These are phyloP conservation scores for Trichomonas gallinae DNA, from an alignment of 208 protist genomes.

Conservation along the genomic window DNA sequence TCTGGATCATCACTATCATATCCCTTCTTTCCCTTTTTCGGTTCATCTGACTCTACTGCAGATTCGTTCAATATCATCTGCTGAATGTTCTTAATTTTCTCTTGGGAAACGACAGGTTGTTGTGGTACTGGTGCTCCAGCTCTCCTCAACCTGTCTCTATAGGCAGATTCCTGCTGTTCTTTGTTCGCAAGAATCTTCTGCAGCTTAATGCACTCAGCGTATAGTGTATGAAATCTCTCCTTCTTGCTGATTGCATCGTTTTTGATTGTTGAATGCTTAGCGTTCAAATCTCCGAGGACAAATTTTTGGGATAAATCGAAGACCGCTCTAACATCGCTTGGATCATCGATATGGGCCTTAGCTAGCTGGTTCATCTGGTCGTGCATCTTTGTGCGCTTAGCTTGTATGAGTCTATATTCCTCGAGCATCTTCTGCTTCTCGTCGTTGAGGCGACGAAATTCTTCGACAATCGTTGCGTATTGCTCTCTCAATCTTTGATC, in stretches of 20 bases:
- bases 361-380: not conserved
- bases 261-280: not conserved
- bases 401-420: not conserved
- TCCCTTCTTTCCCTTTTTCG: not conserved
- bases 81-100: not conserved
- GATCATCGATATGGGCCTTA: not conserved
- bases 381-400: not conserved
- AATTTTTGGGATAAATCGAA: not conserved
- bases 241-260: not conserved
- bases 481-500: not conserved
- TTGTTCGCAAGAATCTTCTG: not conserved
- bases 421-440: not conserved
- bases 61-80: not conserved
- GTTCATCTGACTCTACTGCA: not conserved
- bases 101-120: not conserved
- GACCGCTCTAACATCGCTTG: not conserved
- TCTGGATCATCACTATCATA: not conserved
- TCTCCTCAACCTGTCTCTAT: not conserved
- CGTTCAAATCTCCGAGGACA: not conserved
- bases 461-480: conserved; percentile 11
- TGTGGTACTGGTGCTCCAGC: not conserved
- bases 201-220: not conserved
- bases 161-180: not conserved
- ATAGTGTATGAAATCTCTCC: not conserved
- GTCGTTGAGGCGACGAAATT: not conserved